These are phyloP conservation scores for Cladosporium sp. DNA, from an alignment of 2,329 filamentous ascomycete genomes.

Conservation along the genomic window DNA sequence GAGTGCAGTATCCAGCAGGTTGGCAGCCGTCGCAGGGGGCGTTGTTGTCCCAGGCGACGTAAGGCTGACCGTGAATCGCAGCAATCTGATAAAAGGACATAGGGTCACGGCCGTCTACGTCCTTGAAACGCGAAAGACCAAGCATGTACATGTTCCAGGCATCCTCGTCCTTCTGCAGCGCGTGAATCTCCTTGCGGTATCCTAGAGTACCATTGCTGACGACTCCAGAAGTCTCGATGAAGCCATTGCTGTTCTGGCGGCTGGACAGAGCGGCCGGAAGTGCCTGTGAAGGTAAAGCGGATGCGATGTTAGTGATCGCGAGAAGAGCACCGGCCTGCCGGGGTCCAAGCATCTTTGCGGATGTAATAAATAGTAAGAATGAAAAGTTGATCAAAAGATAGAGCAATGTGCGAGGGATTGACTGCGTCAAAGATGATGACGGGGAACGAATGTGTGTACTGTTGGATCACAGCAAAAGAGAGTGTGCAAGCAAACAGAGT, in stretches of 20 bases:
- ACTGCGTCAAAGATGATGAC: background rate
- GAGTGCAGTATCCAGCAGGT: conserved; percentile 24
- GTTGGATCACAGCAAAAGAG: background rate
- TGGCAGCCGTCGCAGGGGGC: conserved; percentile 9
- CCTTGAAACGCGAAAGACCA: conserved; percentile 13
- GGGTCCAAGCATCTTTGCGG: background rate
- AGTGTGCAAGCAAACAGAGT: conserved; percentile 9
- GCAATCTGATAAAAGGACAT: conserved; percentile 19
- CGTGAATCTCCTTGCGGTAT: conserved; percentile 14
- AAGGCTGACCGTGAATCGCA: conserved; percentile 18
- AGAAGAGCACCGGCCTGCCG: conserved; percentile 10
- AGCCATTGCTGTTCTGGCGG: conserved; percentile 1
- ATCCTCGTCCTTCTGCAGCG: conserved; percentile 12
- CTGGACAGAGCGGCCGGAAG: background rate
- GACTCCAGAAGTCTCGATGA: conserved; percentile 7
- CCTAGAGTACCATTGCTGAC: background rate
- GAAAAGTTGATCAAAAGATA: background rate
- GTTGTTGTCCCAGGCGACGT: conserved; percentile 16
- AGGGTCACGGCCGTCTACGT: conserved; percentile 8
- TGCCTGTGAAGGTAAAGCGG: background rate
- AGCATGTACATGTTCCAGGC: conserved; percentile 17
- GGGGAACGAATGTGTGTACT: conserved; percentile 9
- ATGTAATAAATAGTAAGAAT: background rate
- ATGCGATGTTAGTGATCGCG: conserved; percentile 6
- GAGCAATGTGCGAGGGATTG: background rate